These are phyloP conservation scores for Sporothrix brasiliensis DNA, from an alignment of 2,329 filamentous ascomycete species.

Conservation along the genomic window DNA sequence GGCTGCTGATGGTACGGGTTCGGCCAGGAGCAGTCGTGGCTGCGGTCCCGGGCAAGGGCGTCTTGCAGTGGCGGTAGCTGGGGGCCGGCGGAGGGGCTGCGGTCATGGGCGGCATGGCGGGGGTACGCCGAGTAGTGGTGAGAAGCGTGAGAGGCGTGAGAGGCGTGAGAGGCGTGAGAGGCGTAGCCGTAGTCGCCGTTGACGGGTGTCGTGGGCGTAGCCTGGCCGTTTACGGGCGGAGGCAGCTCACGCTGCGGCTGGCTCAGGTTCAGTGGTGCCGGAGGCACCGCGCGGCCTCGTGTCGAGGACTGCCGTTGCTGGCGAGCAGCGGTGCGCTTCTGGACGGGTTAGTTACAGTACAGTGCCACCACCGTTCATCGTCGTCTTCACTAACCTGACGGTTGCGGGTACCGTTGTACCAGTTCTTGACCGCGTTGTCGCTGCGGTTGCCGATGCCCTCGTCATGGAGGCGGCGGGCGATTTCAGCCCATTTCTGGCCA, in stretches of 20 bases:
- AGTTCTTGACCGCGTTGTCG: slow-evolving; percentile 96
- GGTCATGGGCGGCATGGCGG: neutral
- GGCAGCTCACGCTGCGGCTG: neutral
- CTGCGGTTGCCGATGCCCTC: slow-evolving; percentile 65
- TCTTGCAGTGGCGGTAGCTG: slow-evolving; percentile 10
- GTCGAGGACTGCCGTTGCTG: slow-evolving; percentile 35
- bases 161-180: neutral
- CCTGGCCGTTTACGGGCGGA: neutral
- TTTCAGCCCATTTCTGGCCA: slow-evolving; percentile 92
- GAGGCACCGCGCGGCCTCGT: neutral
- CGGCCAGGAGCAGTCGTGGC: neutral
- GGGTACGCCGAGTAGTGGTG: neutral
- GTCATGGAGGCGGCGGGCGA: slow-evolving; percentile 69
- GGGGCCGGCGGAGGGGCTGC: neutral
- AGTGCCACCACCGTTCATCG: too few relatives aligned
- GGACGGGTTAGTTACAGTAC: neutral
- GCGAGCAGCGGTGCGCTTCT: slow-evolving; percentile 27
- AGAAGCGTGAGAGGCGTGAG: neutral
- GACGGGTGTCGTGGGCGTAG: slow-evolving; percentile 1
- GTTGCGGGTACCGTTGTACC: slow-evolving; percentile 95
- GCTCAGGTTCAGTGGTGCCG: slow-evolving; percentile 1
- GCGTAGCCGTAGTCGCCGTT: slow-evolving; percentile 29
- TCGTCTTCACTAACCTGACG: slow-evolving; percentile 58
- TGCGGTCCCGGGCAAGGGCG: neutral
- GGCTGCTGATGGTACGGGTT: neutral